Base-by-base conservation (phyloP, 441 rosid genomes). In the Euphorbia corollata region DNA sequence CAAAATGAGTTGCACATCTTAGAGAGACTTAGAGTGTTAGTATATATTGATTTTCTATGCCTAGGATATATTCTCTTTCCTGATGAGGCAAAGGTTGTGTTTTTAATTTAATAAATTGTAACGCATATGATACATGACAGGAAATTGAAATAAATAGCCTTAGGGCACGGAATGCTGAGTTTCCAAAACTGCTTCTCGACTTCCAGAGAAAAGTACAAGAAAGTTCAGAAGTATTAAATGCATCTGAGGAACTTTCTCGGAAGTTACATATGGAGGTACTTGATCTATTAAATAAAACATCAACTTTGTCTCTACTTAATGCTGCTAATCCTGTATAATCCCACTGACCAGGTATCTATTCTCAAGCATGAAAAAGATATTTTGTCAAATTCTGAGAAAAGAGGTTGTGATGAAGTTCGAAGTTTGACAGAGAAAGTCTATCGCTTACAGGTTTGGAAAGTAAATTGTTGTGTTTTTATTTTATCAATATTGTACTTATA, bases 391-490 rank as follows among this genome's bases (percentile, higher is more conserved):
- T 96, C 99, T 71, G 98, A 92, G 75, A 87, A 78, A 75, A 85
- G 99, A 80, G 99, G 98, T 48, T 84, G 79, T 68, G 89, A 83
- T 78, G 99, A 95, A 85, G 98, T 92, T 71, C 84, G 80, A 59
- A 86, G 83, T 75, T 83, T 91, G 82, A 86, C 97, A 6, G 90
- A 87, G 86, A 85, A 97, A 81, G 83, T 90, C 61, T 75, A 84
- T 66, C 90, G 97, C 36, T 79, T 88, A 64, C 98, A 92, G 96
- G 98, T 92, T 76, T 45, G 71, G 55, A 63, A 67, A 57, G 60
- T 59, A 50, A 64, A 56, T n/a, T 7, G 36, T 64, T 57, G 60
- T 51, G 16, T 73, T 66, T 38, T 43, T 32, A 16, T 60, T 36
- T 68, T 15, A 39, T 59, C 36, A n/a, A 27, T 70, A 32, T 24